A percentile compares a stretch with the other conserved stretches of the same genome.
These are phyloP conservation scores for Alloteropsis semialata DNA, from an alignment of 176 grass and related monocot species.

Conservation along the genomic window DNA sequence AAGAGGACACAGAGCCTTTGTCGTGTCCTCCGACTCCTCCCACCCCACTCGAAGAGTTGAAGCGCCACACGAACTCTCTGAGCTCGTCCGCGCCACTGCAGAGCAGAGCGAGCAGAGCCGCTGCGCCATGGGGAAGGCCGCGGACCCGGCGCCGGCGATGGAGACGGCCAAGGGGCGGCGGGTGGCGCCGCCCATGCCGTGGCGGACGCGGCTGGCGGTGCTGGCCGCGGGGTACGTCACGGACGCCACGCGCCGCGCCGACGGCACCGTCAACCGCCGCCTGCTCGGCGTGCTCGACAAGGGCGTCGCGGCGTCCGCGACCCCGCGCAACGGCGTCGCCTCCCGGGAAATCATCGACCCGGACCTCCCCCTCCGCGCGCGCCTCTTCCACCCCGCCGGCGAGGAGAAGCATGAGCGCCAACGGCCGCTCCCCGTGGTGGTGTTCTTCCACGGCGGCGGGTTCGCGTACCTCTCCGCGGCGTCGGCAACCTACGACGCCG, in stretches of 20 bases:
- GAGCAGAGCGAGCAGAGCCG: background rate
- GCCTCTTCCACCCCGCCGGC: constrained; percentile 45
- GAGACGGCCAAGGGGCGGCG: background rate
- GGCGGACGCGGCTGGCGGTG: constrained; percentile 42
- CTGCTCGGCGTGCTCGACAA: constrained; percentile 45
- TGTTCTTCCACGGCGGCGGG: constrained; percentile 94
- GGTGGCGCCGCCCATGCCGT: constrained; percentile 57
- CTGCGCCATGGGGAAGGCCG: background rate
- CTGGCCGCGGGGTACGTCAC: constrained; percentile 26
- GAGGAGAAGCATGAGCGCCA: too few species aligned
- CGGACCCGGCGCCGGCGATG: background rate
- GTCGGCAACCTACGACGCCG: constrained; percentile 52
- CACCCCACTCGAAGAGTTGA: background rate
- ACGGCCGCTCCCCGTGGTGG: constrained; percentile 33
- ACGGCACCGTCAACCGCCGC: constrained; percentile 71
- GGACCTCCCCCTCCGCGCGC: constrained; percentile 23
- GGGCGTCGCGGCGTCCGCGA: background rate
- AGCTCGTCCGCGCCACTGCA: background rate
- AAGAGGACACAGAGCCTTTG: background rate
- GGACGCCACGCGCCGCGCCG: constrained; percentile 47
- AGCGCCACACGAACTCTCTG: background rate
- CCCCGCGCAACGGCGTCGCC: constrained; percentile 45
- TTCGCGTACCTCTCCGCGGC: constrained; percentile 69
- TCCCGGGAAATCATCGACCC: constrained; percentile 40
- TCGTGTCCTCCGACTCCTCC: background rate